Evolutionary conservation across 1,284 basidiomycete genomes (phyloP), one percentile per base, ranked within the genome.

Genomic region (Hymenochaete sp.): DNA sequence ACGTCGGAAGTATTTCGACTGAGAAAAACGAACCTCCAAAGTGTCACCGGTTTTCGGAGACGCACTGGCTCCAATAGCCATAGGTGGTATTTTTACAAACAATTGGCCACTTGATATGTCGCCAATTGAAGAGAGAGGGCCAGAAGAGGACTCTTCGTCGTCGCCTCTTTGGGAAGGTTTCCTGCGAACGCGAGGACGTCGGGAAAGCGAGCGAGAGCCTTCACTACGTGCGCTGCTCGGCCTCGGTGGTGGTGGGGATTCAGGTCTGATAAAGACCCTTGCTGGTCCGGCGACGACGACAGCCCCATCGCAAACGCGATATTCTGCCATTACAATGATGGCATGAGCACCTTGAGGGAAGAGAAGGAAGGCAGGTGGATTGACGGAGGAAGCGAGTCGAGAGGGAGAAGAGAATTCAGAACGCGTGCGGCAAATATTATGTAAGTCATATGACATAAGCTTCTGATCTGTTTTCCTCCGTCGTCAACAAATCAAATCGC

Each of bases 51-150:
- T 46, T 32, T 37, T 46, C 11, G 44, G 48, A 14, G 44, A 50
- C 19, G 38, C 38, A 14, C 44, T 40, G 5, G 48, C 13, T 9
- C 19, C 39, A n/a, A 28, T 19, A 18, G 45, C 41, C 9, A 28
- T 8, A 22, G 48, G 33, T 1, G 48, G 48, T 11, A 50, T 50
- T 40, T 50, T 46, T 14, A 50, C 48, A 41, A 50, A 50, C 5
- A 49, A 29, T 26, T 48, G 44, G 25, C 44, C 39, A 38, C 48
- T 50, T 22, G 48, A 50, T 31, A 46, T 42, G 14, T 50, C 48
- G 35, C 39, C 44, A 32, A 44, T 42, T 1, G 38, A 41, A 13
- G 48, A 46, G 35, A 42, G 29, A 43, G 41, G 14, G 25, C 42
- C 44, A 25, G 48, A 50, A 9, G 48, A 50, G 25, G 48, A 45